Evolutionary conservation across 2,329 filamentous ascomycete species (phyloP), one percentile per base, ranked within the genome.

Genomic region (Botrytis squamosa): DNA sequence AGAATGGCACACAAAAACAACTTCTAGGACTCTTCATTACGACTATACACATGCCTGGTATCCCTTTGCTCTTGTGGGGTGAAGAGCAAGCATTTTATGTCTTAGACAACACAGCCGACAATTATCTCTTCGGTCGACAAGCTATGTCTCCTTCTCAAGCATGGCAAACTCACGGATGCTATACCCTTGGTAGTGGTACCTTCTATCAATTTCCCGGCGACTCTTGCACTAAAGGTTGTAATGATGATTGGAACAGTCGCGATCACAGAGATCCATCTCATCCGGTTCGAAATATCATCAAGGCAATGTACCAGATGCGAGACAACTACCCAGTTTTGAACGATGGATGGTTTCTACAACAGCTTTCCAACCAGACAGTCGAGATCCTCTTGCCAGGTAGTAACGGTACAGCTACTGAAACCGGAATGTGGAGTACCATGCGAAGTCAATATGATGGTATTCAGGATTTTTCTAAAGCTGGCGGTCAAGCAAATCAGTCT

Each of bases 71-170:
- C 36, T 83, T 87, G 25, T 92, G 88, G 87, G 89, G 90, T 29
- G 90, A 92, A 78, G 90, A 92, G 78, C 90, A 92, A 80, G 87
- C 86, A 0, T 89, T 89, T 75, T 91, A 91, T 77, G 82, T 90
- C 0, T 81, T 91, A 4, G 90, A 92, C 78, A 90, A 88, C 74
- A 90, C 89, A 0, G 89, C 89, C 7, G 82, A 83, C 73, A 91
- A 91, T 77, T 92, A 91, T 78, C 85, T 92, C 60, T 92, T 88
- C 78, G 90, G 90, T 33, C 86, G 90, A 77, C 87, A 89, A 78
- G 82, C 90, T 2, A 90, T 92, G 86, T 86, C 87, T 14, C 85
- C 88, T 4, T 84, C 88, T 3, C 86, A 86, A 4, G 89, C 89
- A 3, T 92, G 90, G 89, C 87, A 89, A 77, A 84, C 85, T 52